Evolutionary conservation across 1,139 yeast genomes (phyloP).

Genomic region (Nadsonia commutata): DNA sequence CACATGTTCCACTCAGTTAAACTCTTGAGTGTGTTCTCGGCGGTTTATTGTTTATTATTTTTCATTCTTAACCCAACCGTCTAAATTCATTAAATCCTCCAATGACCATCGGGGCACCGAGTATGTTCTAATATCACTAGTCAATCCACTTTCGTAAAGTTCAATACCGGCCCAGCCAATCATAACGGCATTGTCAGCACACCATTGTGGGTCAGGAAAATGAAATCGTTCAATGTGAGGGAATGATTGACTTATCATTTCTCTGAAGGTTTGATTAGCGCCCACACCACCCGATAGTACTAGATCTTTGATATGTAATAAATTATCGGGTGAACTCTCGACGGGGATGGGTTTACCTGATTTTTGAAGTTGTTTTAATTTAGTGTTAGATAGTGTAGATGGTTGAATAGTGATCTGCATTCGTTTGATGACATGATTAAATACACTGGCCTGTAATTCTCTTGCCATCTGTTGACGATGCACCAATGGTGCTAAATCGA

Average conservation of each 20-base stretch:
- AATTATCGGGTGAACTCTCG: neutral
- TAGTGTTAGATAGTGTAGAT: neutral
- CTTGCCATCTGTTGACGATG: conserved; percentile 30
- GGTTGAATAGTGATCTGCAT: neutral
- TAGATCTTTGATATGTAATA: conserved; percentile 6
- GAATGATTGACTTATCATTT: conserved; percentile 23
- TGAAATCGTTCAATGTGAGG: conserved; percentile 16
- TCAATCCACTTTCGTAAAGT: conserved; percentile 38
- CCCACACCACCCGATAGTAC: conserved; percentile 94
- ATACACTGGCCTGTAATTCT: conserved; percentile 49
- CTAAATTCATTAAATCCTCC: conserved; percentile 10
- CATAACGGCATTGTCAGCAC: conserved; percentile 95
- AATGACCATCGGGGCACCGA: conserved; percentile 69
- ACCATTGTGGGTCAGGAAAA: conserved; percentile 57
- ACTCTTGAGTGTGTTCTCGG: too few relatives aligned
- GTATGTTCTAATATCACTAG: conserved; percentile 35
- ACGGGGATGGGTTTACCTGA: neutral
- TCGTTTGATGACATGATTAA: conserved; percentile 43
- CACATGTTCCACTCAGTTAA: too few relatives aligned
- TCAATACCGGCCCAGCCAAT: conserved; percentile 96
- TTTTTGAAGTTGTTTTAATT: neutral
- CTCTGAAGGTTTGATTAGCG: conserved; percentile 48
- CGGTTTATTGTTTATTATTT: too few relatives aligned
- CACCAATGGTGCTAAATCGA: conserved; percentile 11
- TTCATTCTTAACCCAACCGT: neutral